These are phyloP conservation scores for Silene uniflora DNA, from an alignment of 148 eudicot genomes.

Conservation along the genomic window DNA sequence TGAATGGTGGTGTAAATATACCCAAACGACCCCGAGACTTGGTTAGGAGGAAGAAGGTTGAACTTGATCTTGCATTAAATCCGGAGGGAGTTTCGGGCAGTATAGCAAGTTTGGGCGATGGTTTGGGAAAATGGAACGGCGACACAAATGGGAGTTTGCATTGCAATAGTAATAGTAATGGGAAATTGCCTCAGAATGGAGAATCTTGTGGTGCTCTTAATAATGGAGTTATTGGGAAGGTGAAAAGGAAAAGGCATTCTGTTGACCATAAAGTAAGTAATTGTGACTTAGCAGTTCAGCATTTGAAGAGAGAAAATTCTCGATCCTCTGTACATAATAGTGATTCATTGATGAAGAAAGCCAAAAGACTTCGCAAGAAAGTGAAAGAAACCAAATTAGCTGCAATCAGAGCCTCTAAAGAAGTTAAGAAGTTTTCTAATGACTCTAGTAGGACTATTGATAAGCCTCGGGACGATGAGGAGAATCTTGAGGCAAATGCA, in stretches of 20 bases:
- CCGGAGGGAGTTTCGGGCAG: conserved; percentile 25
- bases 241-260: conserved; percentile 31
- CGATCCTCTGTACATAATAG: conserved; percentile 30
- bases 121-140: conserved; percentile 16
- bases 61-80: conserved; percentile 31
- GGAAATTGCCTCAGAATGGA: conserved; percentile 21
- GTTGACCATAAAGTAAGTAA: conserved; percentile 29
- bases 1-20: conserved; percentile 38
- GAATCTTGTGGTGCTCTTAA: conserved; percentile 20
- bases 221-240: conserved; percentile 27
- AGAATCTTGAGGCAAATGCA: conserved; percentile 91
- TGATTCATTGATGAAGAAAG: conserved; percentile 39
- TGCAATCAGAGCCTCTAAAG: conserved; percentile 31
- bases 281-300: conserved; percentile 25
- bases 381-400: conserved; percentile 34
- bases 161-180: conserved; percentile 23
- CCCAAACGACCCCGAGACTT: conserved; percentile 77
- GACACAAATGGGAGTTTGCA: conserved; percentile 10
- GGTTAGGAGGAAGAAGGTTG: conserved; percentile 59
- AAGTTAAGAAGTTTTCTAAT: conserved; percentile 30
- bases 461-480: conserved; percentile 65
- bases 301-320: conserved; percentile 36
- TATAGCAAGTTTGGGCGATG: conserved; percentile 30
- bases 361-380: conserved; percentile 39
- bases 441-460: conserved; percentile 25